Percentiles rank a stretch among this genome's conserved stretches.
Evolutionary conservation across 345 rosid genomes (phyloP).

Genomic region (Stellera chamaejasme): DNA sequence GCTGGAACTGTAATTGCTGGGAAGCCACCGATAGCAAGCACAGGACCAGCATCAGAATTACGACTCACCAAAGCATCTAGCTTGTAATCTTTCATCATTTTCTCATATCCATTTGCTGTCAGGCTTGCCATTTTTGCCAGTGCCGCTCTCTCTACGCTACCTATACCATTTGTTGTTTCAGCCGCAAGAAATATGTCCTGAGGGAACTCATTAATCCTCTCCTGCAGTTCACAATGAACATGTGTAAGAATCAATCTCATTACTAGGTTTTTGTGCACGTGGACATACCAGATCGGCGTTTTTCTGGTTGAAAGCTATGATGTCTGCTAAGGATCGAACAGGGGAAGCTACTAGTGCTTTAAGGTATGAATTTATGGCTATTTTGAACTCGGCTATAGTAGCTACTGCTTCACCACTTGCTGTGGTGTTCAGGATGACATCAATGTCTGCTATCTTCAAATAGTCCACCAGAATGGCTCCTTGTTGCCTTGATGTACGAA

Average conservation of each 20-base stretch:
- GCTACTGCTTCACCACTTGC: slow-evolving; percentile 31
- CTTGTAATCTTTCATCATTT: slow-evolving; percentile 34
- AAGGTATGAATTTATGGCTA: slow-evolving; percentile 41
- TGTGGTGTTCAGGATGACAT: slow-evolving; percentile 10
- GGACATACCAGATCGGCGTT: slow-evolving; percentile 30
- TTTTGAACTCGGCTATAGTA: slow-evolving; percentile 46
- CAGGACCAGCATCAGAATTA: slow-evolving; percentile 7
- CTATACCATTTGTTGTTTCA: slow-evolving; percentile 32
- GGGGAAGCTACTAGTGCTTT: slow-evolving; percentile 35
- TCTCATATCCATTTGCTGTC: slow-evolving; percentile 40
- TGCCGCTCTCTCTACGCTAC: slow-evolving; percentile 21
- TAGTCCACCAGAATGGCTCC: slow-evolving; percentile 45
- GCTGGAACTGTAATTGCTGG: slow-evolving; percentile 67
- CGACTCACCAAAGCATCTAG: slow-evolving; percentile 51
- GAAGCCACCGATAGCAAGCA: slow-evolving; percentile 61
- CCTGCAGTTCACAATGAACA: slow-evolving; percentile 25
- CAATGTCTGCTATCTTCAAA: slow-evolving; percentile 30
- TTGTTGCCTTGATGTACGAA: slow-evolving; percentile 22
- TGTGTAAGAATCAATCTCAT: neutral
- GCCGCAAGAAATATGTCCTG: slow-evolving; percentile 37
- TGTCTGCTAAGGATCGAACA: slow-evolving; percentile 49
- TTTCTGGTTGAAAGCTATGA: slow-evolving; percentile 42
- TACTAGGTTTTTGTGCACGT: neutral
- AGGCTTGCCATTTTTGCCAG: slow-evolving; percentile 20
- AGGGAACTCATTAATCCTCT: slow-evolving; percentile 36